Evolutionary conservation across 106 monocot genomes (phyloP).

Genomic region (Phalaenopsis equestris): DNA sequence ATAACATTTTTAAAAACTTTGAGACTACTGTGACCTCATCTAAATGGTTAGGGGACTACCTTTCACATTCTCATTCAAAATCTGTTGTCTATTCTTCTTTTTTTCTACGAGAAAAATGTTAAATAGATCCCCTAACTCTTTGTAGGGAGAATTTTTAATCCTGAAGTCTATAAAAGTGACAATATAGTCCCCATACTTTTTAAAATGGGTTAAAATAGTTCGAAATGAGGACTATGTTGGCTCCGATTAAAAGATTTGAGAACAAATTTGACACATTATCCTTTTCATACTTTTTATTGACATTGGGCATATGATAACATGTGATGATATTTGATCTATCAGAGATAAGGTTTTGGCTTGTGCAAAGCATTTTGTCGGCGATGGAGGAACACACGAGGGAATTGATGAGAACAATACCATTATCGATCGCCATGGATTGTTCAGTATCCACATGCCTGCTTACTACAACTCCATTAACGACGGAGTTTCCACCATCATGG

Average conservation of each 20-base stretch:
- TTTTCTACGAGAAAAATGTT: neutral
- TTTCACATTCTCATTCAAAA: neutral
- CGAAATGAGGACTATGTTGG: no score
- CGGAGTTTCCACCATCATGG: conserved; percentile 79
- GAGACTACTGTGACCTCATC: no score
- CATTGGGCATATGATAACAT: neutral
- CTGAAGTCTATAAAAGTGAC: no score
- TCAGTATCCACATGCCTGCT: conserved; percentile 65
- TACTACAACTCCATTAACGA: conserved; percentile 36
- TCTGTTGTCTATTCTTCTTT: neutral
- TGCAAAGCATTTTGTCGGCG: conserved; percentile 72
- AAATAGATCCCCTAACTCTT: no score
- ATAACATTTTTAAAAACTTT: no score
- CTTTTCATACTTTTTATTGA: neutral
- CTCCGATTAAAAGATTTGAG: no score
- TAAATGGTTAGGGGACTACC: no score
- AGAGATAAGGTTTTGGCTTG: conserved; percentile 62
- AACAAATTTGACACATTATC: no score
- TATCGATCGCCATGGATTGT: conserved; percentile 17
- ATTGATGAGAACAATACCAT: conserved; percentile 73
- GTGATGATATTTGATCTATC: conserved; percentile 2
- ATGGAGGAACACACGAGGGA: conserved; percentile 64
- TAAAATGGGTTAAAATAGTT: no score
- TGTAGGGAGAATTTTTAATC: no score
- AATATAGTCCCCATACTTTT: no score